Conservation (phyloP, 345 rosid genomes). For the Arabidopsis arenosa region DNA sequence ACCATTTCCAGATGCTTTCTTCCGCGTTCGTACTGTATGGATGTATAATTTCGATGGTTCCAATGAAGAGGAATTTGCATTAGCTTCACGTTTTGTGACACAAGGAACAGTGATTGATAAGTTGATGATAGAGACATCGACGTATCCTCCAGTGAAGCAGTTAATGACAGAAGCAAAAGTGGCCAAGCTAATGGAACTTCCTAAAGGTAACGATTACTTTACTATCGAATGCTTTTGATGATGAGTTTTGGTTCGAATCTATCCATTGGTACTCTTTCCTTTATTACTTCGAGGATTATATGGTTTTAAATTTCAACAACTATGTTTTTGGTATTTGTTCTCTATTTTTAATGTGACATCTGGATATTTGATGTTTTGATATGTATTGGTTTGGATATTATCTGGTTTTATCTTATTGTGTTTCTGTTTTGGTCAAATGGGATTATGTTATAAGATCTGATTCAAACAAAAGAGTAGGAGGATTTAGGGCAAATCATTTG, state of each 20-base stretch:
- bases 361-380: conserved; percentile 1
- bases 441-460: conserved; percentile 4
- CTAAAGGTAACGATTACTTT: background rate
- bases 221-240: conserved; percentile 28
- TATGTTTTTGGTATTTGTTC: conserved; percentile 1
- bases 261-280: background rate
- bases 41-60: conserved; percentile 16
- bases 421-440: background rate
- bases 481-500: background rate
- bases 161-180: background rate
- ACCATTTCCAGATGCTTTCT: conserved; percentile 7
- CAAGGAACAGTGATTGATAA: conserved; percentile 1
- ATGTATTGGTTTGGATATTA: conserved; percentile 18
- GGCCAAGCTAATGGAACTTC: conserved; percentile 18
- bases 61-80: conserved; percentile 6
- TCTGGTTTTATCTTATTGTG: background rate
- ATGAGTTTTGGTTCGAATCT: background rate
- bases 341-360: background rate
- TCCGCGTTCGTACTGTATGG: background rate
- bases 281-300: background rate
- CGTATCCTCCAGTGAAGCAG: conserved; percentile 20
- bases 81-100: conserved; percentile 32
- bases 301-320: background rate
- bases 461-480: background rate
- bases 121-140: conserved; percentile 25